Conservation (phyloP, 2,329 filamentous ascomycete species). For the Stachybotrys chartarum region DNA sequence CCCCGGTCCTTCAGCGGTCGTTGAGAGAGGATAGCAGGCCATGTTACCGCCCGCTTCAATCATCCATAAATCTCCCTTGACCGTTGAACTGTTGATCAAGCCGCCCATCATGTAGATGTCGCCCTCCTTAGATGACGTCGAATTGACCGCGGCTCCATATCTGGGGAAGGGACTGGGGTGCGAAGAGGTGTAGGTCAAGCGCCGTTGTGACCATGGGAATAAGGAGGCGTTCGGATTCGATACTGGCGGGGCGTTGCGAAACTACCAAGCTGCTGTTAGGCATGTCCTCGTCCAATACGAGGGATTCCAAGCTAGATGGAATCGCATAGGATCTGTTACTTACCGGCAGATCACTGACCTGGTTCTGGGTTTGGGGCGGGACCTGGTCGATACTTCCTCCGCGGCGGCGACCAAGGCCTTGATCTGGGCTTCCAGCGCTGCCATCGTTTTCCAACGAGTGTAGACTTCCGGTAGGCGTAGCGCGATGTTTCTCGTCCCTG, state of each 20-base stretch:
- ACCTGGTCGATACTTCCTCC: constrained; percentile 42
- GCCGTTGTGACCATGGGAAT: constrained; percentile 93
- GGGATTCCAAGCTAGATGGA: too few relatives aligned
- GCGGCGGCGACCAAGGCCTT: constrained; percentile 44
- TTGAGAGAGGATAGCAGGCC: constrained; percentile 85
- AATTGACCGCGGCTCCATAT: constrained; percentile 95
- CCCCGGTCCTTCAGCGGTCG: constrained; percentile 87
- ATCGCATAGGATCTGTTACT: constrained; percentile 14
- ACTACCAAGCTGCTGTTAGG: constrained; percentile 24
- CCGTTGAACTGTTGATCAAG: constrained; percentile 86
- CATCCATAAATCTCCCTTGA: constrained; percentile 97
- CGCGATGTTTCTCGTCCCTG: constrained; percentile 53
- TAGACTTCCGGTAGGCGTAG: constrained; percentile 71
- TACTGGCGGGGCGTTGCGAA: constrained; percentile 44
- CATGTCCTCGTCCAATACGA: too few relatives aligned
- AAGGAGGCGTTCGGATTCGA: constrained; percentile 66
- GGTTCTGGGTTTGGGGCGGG: constrained; percentile 24
- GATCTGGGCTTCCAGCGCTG: constrained; percentile 56
- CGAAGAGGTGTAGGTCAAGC: constrained; percentile 75
- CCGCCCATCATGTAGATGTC: constrained; percentile 98
- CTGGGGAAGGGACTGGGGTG: constrained; percentile 86
- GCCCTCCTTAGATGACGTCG: constrained; percentile 88
- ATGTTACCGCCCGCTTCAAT: constrained; percentile 84
- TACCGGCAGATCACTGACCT: constrained; percentile 31
- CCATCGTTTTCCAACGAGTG: constrained; percentile 60